Base-by-base conservation (phyloP, 2,329 filamentous ascomycete species). In the Fusarium globosum region DNA sequence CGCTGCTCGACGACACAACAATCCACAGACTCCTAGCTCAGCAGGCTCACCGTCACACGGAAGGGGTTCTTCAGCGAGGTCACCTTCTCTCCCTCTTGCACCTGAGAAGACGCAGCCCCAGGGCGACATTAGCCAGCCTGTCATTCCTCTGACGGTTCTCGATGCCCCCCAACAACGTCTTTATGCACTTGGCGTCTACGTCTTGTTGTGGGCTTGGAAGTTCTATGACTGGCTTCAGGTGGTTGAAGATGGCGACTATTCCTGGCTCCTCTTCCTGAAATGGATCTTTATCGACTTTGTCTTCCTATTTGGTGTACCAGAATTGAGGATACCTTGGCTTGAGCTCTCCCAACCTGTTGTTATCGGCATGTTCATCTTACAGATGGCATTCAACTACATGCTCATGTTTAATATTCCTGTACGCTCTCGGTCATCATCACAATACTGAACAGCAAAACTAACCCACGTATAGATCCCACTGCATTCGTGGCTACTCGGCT, bases 251-350 rank as follows among this genome's bases (percentile, higher is more conserved):
- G 94, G 97, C 73, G 90, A 93, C 66, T 92, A 94, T 78, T 97
- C 95, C n/a, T 92, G 96, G 70, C 93, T 91, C 88, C 88, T 96
- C 55, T 98, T 98, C 80, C 85, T 97, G 79, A 99, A 98, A 88
- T 99, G 96, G 96, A 89, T 94, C 71, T 87, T 91, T 65, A 89
- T 99, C 72, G 96, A 99, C 83, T 93, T 93, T 69, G 83, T 92
- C 30, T 98, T 95, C 81, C 86, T 98, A 72, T 97, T 97, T 81
- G 93, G 93, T 13, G 85, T 99, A 61, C 96, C 97, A 23, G 89
- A 93, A 75, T 83, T 99, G 77, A 91, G 94, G 81, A 97, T 99
- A 88, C 96, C 96, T 66, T 99, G 96, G 97, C 87, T 99, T 66
- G 95, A 98, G 85, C 94, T 96, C 85, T 94, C 94, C 48, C 93